These are phyloP conservation scores for Pichia paraexigua DNA, from an alignment of 805 yeast species.

Conservation along the genomic window DNA sequence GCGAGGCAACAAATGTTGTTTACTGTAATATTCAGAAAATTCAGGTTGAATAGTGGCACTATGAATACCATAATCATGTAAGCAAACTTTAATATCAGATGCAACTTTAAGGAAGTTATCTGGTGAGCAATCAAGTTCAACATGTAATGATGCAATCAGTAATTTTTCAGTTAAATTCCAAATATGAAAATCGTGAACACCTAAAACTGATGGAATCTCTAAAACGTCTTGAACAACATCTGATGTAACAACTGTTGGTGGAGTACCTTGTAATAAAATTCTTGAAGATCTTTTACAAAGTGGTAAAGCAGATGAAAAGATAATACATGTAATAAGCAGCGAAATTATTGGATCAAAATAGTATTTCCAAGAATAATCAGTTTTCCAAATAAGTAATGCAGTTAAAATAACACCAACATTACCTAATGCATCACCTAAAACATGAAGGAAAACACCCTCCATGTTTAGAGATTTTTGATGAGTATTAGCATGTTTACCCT, in stretches of 20 bases:
- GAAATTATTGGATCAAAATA: constrained; percentile 85
- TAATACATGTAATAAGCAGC: constrained; percentile 75
- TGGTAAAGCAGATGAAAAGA: constrained; percentile 87
- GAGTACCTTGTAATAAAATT: constrained; percentile 88
- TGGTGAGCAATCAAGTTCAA: constrained; percentile 61
- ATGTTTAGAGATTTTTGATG: constrained; percentile 69
- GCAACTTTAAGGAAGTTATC: constrained; percentile 65
- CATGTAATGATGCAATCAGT: constrained; percentile 82
- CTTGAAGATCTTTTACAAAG: constrained; percentile 79
- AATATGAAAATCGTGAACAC: constrained; percentile 91
- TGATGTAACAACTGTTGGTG: constrained; percentile 71
- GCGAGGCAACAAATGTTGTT: constrained; percentile 23
- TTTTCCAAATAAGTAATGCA: constrained; percentile 90
- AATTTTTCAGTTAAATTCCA: constrained; percentile 92
- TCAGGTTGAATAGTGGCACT: constrained; percentile 97
- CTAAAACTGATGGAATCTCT: constrained; percentile 61
- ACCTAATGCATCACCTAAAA: constrained; percentile 92
- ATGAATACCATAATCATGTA: constrained; percentile 81
- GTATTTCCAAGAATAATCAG: constrained; percentile 80
- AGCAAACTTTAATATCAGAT: constrained; percentile 62
- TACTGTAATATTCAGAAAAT: constrained; percentile 38
- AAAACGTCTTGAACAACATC: constrained; percentile 62
- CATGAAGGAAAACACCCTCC: constrained; percentile 96
- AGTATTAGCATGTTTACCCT: constrained; percentile 6
- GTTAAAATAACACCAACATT: constrained; percentile 87